Evolutionary conservation across 116 monocot genomes (phyloP), one percentile per base, ranked within the genome.

Genomic region (Thalassia testudinum): DNA sequence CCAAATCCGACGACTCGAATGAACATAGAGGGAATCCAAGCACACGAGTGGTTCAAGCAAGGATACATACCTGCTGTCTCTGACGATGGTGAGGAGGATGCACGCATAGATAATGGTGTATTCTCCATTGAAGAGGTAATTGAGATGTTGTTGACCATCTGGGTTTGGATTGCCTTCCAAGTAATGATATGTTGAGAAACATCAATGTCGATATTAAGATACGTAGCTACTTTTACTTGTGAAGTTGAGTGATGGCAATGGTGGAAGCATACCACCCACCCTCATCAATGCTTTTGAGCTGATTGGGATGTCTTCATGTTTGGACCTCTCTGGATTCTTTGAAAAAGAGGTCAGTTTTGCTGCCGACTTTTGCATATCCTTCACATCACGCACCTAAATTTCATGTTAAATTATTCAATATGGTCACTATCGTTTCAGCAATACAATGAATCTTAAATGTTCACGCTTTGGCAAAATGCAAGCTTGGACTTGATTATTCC

Each of bases 281-380:
- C 67, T 62, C 56, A 90, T 83, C 49, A 99, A 99, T 73, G 97
- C 99, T 7, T 99, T 99, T 52, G 62, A 82, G 62, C 58, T 99
- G 12, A 99, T 99, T 44, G 80, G 99, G 27, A 99, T 99, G 99
- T 86, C 91, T 43, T 83, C 90, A 16, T 80, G 40, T 34, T 78
- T 99, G 24, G 99, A 99, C 72, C 86, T 99, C 43, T 99, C 99
- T 17, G 99, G 99, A 0, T 78, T 99, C 47, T 99, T 99, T 43
- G 99, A 99, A 61, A 68, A 81, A 60, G 99, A 90, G 82, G 91
- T 90, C 25, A 53, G 59, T n/a, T 43, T 16, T 22, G 21, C 19
- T 18, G 4, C 17, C 17, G 21, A 27, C 43, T 59, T 16, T n/a
- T 37, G 5, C 20, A 17, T 23, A 12, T 42, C 19, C 1, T 58